Evolutionary conservation across 2,329 filamentous ascomycete species (phyloP), one percentile per base, ranked within the genome.

Genomic region (Daldinia sp.): DNA sequence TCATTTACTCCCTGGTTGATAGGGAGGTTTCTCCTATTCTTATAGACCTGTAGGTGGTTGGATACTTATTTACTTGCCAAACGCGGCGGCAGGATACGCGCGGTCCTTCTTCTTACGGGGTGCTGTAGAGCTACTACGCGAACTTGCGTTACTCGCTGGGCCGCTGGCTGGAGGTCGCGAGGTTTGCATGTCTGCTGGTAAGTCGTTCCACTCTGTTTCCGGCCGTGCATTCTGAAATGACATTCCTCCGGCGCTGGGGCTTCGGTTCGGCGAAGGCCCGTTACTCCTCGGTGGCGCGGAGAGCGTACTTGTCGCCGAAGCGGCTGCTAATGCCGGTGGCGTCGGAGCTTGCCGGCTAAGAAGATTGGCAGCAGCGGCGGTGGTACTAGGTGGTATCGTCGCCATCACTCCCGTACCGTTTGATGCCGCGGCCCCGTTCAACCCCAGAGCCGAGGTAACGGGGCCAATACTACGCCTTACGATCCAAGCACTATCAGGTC

Each of bases 181-280:
- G 15, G 43, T 39, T 53, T 72, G 68, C 84, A 89, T 87, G 52
- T 89, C 87, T 8, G 80, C 78, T 0, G 87, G 87, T 8, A 90
- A 71, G 71, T 90, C 87, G 75, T 90, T 90, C 87, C 87, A 90
- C 71, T 89, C 87, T 27, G 77, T 85, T 17, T 85, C 82, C 2
- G 87, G 83, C 5, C 86, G 80, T 68, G 79, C 75, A 61, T 85
- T 88, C 74, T 89, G 87, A 73, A 82, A 89, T 0, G 86, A 88
- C 47, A 78, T 75, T 1, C 47, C 3, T 30, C 52, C 37, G 25
- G 17, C 27, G 37, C 48, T 77, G 76, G 13, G 35, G 61, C 34
- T 29, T 70, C 69, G 32, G 70, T 67, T 63, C 11, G 64, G 63
- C 6, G 66, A 64, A 4, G 59, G 66, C 1, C 64, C 64, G 27